These are phyloP conservation scores for Ustilago curta DNA, from an alignment of 1,284 basidiomycete genomes.

Conservation along the genomic window DNA sequence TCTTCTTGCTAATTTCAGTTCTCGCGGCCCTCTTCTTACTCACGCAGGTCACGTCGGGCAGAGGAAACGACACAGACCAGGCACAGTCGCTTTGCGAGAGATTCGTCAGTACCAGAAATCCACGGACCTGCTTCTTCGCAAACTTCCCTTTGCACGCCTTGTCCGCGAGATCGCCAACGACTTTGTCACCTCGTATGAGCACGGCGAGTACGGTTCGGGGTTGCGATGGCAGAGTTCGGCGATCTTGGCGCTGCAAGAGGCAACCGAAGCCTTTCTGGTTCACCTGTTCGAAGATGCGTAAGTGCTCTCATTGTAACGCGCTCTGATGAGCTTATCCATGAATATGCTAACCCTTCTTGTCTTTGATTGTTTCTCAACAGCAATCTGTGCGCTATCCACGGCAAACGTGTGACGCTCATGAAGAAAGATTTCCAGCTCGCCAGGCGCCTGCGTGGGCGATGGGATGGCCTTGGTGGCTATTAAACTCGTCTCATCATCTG, in stretches of 20 bases:
- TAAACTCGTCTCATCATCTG: neutral
- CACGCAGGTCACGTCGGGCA: conserved; percentile 32
- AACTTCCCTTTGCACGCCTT: conserved; percentile 67
- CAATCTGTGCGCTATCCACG: conserved; percentile 67
- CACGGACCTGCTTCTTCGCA: conserved; percentile 66
- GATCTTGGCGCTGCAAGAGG: conserved; percentile 68
- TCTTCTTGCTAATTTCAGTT: neutral
- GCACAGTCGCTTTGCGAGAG: conserved; percentile 68
- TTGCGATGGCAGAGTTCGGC: conserved; percentile 68
- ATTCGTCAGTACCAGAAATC: conserved; percentile 68
- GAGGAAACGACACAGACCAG: conserved; percentile 62
- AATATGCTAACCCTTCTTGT: neutral
- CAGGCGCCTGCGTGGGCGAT: conserved; percentile 64
- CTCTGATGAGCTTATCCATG: neutral
- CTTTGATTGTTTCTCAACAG: conserved; percentile 23
- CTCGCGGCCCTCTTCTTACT: neutral
- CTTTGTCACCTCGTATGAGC: conserved; percentile 66
- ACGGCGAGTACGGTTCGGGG: conserved; percentile 55
- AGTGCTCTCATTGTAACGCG: conserved; percentile 20
- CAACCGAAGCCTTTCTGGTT: conserved; percentile 67
- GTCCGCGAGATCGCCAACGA: conserved; percentile 68
- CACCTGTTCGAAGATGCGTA: conserved; percentile 69
- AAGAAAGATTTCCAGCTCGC: conserved; percentile 69
- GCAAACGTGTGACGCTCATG: conserved; percentile 68
- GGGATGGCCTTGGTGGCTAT: conserved; percentile 67